Conservation (phyloP, 345 rosid species). For the Salix koriyanagi region DNA sequence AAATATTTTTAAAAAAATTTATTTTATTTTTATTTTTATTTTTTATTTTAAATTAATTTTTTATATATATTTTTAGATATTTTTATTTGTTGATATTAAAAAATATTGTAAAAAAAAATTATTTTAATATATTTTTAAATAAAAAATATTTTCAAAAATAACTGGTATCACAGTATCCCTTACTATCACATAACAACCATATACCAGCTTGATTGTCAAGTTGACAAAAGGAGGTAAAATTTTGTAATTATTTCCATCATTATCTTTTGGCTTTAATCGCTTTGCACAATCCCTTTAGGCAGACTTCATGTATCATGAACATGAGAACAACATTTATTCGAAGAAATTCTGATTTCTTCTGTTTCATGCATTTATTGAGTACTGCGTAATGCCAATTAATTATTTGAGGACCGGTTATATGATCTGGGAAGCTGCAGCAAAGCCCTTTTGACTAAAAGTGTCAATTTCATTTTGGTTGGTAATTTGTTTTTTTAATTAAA, state of each 20-base stretch:
- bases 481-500: no score
- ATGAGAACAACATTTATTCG: no score
- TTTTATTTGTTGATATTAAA: no score
- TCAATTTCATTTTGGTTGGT: no score
- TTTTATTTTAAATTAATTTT: no score
- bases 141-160: no score
- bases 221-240: background rate
- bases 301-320: background rate
- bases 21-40: no score
- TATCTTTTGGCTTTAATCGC: background rate
- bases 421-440: background rate
- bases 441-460: background rate
- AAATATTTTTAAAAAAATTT: no score
- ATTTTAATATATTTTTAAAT: no score
- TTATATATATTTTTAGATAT: no score
- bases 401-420: background rate
- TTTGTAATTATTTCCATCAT: background rate
- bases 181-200: no score
- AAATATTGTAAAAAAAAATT: no score
- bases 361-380: background rate
- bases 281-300: background rate
- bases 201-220: background rate
- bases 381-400: background rate
- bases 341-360: background rate
- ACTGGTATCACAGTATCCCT: fast-evolving